These are phyloP conservation scores for Ceratocystis ficicola DNA, from an alignment of 2,329 filamentous ascomycete species.

Conservation along the genomic window DNA sequence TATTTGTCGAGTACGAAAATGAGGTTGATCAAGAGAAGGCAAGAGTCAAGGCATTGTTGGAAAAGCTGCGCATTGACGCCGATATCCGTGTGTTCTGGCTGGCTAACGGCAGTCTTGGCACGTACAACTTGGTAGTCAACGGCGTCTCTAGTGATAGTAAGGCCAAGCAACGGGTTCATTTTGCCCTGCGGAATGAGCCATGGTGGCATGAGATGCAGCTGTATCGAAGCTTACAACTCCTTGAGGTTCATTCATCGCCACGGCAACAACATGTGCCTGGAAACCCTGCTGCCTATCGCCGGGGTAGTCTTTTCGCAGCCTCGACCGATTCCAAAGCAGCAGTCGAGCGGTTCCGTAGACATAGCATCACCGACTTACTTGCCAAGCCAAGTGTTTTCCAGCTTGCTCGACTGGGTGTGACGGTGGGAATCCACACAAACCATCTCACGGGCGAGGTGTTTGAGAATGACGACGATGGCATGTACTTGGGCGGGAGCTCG, in stretches of 20 bases:
- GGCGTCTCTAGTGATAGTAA: slow-evolving; percentile 43
- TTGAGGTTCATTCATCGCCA: slow-evolving; percentile 27
- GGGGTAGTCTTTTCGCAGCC: not conserved
- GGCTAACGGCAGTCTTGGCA: slow-evolving; percentile 56
- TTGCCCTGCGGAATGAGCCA: slow-evolving; percentile 55
- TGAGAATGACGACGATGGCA: slow-evolving; percentile 25
- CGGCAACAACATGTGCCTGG: not conserved
- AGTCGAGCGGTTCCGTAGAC: slow-evolving; percentile 14
- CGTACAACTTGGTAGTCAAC: slow-evolving; percentile 69
- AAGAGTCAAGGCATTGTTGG: slow-evolving; percentile 59
- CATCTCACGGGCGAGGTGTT: slow-evolving; percentile 53
- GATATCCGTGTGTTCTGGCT: slow-evolving; percentile 72
- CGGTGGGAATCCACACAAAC: slow-evolving; percentile 64
- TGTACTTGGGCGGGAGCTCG: not conserved
- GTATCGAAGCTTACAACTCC: slow-evolving; percentile 34
- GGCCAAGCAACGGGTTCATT: slow-evolving; percentile 49
- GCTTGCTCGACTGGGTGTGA: slow-evolving; percentile 48
- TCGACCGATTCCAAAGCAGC: not conserved
- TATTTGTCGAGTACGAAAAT: slow-evolving; percentile 80
- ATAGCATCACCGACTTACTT: slow-evolving; percentile 36
- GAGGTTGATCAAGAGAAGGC: slow-evolving; percentile 69
- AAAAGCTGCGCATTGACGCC: slow-evolving; percentile 71
- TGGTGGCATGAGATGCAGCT: slow-evolving; percentile 72
- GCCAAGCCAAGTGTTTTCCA: slow-evolving; percentile 44
- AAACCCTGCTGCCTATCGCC: not conserved